Evolutionary conservation across 768 basidiomycete species (phyloP).

Genomic region (Solioccasus polychromus): DNA sequence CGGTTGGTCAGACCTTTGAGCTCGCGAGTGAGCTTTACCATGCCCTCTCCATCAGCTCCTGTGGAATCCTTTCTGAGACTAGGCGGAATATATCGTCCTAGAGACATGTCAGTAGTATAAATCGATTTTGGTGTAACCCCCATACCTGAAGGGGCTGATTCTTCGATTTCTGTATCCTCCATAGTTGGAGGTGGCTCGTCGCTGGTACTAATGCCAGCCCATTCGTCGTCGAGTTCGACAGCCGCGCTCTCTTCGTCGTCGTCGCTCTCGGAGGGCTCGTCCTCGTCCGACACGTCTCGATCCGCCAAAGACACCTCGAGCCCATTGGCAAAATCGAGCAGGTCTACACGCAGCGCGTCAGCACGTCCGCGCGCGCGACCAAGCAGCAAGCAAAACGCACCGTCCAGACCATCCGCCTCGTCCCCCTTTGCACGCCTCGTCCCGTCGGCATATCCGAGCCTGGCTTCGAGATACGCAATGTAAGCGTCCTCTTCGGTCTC

Average conservation of each 20-base stretch:
- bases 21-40: slow-evolving; percentile 63
- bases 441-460: slow-evolving; percentile 55
- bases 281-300: not conserved
- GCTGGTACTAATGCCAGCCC: slow-evolving; percentile 34
- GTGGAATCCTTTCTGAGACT: slow-evolving; percentile 59
- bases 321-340: slow-evolving; percentile 49
- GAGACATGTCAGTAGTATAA: slow-evolving; percentile 2
- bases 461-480: slow-evolving; percentile 79
- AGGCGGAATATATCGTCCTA: slow-evolving; percentile 76
- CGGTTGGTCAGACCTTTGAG: slow-evolving; percentile 88
- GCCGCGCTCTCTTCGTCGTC: slow-evolving; percentile 11
- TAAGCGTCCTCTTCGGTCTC: slow-evolving; percentile 80
- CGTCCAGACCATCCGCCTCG: slow-evolving; percentile 82
- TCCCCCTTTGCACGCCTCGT: slow-evolving; percentile 42
- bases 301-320: slow-evolving; percentile 10
- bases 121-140: too few relatives aligned
- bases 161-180: not conserved
- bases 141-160: slow-evolving; percentile 11
- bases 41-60: slow-evolving; percentile 35
- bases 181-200: not conserved
- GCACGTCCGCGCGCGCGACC: not conserved
- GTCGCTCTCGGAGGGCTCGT: slow-evolving; percentile 3
- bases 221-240: slow-evolving; percentile 33
- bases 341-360: slow-evolving; percentile 36
- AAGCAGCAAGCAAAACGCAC: slow-evolving; percentile 38